Evolutionary conservation across 1,284 basidiomycete species (phyloP), one percentile per base, ranked within the genome.

Genomic region (Rhodotorula sp.): DNA sequence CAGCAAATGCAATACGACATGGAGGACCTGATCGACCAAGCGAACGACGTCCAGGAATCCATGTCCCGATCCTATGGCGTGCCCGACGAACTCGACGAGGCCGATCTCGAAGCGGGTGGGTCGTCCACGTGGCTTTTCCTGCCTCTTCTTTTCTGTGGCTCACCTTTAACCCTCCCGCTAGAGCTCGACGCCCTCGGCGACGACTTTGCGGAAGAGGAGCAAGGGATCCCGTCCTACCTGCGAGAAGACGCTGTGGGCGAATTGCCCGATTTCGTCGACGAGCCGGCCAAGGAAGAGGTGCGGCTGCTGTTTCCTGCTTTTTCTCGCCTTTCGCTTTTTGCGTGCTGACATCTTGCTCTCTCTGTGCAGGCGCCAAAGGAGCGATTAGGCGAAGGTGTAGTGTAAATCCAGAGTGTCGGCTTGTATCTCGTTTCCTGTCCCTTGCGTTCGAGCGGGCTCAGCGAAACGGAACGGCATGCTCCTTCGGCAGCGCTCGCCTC

Each of bases 81-180:
- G 0, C 95, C 95, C 22, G 96, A 99, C 76, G 96, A 99, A 80
- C 85, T 99, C 58, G 96, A 99, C 83, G 95, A 99, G 81, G 92
- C 90, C 20, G 96, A 99, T 80, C 85, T 99, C 7, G 90, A 97
- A 85, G 96, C 96, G 62, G 95, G 95, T 90, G 78, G 60, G 87
- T 80, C n/a, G 14, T 6, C n/a, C 24, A 0, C 0, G 29, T 10
- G 10, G 57, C 37, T 70, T 62, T 22, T 26, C 55, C 20, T 53
- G 49, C 12, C 42, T 55, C 24, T 12, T 17, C 1, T 30, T 33
- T 14, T 8, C 10, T 30, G 0, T 6, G 6, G 29, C 30, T 37
- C 48, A n/a, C 30, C 10, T 3, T 3, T 6, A 44, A 17, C 0
- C 1, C 14, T n/a, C 14, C 14, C 14, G 29, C 42, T 78, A 95